These are phyloP conservation scores for Tremellales sp. DNA, from an alignment of 1,284 basidiomycete genomes.

Conservation along the genomic window DNA sequence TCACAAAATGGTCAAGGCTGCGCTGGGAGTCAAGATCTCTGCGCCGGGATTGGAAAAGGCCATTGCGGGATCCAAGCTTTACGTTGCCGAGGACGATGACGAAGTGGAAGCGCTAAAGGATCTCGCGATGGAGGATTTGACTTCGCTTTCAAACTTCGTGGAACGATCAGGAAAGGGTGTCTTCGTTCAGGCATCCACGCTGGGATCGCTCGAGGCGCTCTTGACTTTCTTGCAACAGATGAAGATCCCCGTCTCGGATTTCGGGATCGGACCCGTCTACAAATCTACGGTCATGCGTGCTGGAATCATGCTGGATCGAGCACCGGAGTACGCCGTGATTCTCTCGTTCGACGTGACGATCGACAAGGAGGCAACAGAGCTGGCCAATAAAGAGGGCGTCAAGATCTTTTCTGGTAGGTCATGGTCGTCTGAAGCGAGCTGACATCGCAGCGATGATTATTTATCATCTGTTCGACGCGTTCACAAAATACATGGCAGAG, in stretches of 20 bases:
- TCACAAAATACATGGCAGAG: slow-evolving; percentile 92
- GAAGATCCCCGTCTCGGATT: slow-evolving; percentile 96
- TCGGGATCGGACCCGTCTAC: slow-evolving; percentile 97
- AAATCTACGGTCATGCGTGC: slow-evolving; percentile 93
- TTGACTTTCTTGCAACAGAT: slow-evolving; percentile 91
- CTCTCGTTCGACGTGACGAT: slow-evolving; percentile 92
- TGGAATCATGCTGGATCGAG: slow-evolving; percentile 92
- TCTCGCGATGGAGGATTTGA: slow-evolving; percentile 95
- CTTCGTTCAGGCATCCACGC: slow-evolving; percentile 95
- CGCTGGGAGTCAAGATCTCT: slow-evolving; percentile 93
- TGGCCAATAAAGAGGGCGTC: slow-evolving; percentile 92
- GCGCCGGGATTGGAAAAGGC: slow-evolving; percentile 97
- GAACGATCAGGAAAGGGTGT: slow-evolving; percentile 95
- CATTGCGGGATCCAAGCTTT: slow-evolving; percentile 93
- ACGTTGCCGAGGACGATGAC: slow-evolving; percentile 89
- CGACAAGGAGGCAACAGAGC: slow-evolving; percentile 81
- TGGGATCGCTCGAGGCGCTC: slow-evolving; percentile 95
- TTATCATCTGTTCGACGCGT: slow-evolving; percentile 97
- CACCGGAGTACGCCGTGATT: slow-evolving; percentile 91
- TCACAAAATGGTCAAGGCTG: slow-evolving; percentile 97
- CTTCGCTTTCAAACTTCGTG: slow-evolving; percentile 81
- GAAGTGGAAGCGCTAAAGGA: slow-evolving; percentile 93
- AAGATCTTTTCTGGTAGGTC: slow-evolving; percentile 81
- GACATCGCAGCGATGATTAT: slow-evolving; percentile 61
- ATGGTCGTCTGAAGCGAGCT: not conserved